These are phyloP conservation scores for Clonostachys rhizophaga DNA, from an alignment of 2,329 filamentous ascomycete species.

Conservation along the genomic window DNA sequence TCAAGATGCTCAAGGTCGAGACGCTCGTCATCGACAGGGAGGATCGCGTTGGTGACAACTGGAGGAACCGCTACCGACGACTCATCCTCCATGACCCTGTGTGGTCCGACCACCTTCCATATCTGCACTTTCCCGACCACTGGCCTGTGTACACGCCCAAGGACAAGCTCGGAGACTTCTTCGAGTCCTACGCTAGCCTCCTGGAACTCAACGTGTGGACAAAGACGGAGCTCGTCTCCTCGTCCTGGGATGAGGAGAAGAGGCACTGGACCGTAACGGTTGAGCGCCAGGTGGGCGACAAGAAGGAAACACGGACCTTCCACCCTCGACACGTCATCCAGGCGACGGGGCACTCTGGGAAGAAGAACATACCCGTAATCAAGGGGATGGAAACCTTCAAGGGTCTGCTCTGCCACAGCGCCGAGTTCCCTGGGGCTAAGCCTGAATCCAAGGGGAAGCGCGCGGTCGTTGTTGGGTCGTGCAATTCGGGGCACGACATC, in stretches of 20 bases:
- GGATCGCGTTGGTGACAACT: conserved; percentile 56
- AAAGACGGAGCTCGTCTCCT: conserved; percentile 38
- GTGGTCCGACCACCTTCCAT: conserved; percentile 58
- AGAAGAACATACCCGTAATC: conserved; percentile 56
- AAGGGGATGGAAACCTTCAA: conserved; percentile 52
- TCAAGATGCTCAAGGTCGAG: conserved; percentile 53
- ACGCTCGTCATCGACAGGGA: conserved; percentile 54
- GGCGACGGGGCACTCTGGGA: conserved; percentile 64
- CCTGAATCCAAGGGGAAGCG: conserved; percentile 46
- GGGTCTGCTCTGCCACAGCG: conserved; percentile 59
- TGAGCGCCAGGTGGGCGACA: conserved; percentile 41
- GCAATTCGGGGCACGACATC: conserved; percentile 67
- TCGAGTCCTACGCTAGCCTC: conserved; percentile 58
- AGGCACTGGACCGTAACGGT: conserved; percentile 52
- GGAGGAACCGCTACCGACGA: conserved; percentile 59
- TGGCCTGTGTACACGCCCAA: conserved; percentile 73
- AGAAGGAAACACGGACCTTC: conserved; percentile 46
- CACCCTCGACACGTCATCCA: conserved; percentile 61
- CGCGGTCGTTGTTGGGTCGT: conserved; percentile 62
- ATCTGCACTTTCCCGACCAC: conserved; percentile 55
- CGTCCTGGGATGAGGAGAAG: conserved; percentile 42
- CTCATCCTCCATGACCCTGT: conserved; percentile 67
- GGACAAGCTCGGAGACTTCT: conserved; percentile 66
- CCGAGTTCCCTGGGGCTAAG: conserved; percentile 50
- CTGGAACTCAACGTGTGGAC: conserved; percentile 69